Evolutionary conservation across 179 eudicot species (phyloP).

Genomic region (Spinacia oleracea): DNA sequence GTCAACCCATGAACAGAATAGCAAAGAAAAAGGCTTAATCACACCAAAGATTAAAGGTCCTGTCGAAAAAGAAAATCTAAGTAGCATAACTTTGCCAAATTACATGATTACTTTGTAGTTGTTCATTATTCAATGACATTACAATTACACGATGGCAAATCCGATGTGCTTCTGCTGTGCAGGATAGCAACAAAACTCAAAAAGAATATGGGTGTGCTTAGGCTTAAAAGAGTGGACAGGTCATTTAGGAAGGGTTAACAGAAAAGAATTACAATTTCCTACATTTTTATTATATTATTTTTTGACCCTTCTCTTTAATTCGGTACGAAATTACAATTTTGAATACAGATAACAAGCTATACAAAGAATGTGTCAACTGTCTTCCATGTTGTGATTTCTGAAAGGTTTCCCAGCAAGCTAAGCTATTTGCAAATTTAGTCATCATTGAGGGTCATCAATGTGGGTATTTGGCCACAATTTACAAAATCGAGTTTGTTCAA

Average conservation of each 20-base stretch:
- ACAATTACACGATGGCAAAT: background rate
- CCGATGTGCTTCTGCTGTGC: conserved; percentile 5
- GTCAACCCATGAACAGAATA: background rate
- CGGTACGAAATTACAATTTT: conserved; percentile 23
- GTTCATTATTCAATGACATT: background rate
- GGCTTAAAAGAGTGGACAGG: conserved; percentile 10
- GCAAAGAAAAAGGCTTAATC: background rate
- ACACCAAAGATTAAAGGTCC: background rate
- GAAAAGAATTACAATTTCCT: conserved; percentile 22
- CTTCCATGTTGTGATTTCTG: conserved; percentile 25
- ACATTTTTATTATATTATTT: background rate
- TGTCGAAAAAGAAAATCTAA: background rate
- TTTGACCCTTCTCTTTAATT: conserved; percentile 13
- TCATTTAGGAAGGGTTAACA: background rate
- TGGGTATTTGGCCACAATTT: conserved; percentile 46
- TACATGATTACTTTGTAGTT: background rate
- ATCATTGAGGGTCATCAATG: conserved; percentile 31
- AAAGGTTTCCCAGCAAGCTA: conserved; percentile 14
- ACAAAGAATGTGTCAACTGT: conserved; percentile 37
- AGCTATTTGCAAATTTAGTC: conserved; percentile 15
- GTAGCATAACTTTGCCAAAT: background rate
- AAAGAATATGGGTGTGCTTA: background rate
- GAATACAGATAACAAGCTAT: conserved; percentile 28
- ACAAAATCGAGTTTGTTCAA: conserved; percentile 50
- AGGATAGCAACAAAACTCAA: background rate